A percentile compares a stretch with the other conserved stretches of the same genome.
Conservation (phyloP, 2,329 filamentous ascomycete species). For the Thermoascus crustaceus region DNA sequence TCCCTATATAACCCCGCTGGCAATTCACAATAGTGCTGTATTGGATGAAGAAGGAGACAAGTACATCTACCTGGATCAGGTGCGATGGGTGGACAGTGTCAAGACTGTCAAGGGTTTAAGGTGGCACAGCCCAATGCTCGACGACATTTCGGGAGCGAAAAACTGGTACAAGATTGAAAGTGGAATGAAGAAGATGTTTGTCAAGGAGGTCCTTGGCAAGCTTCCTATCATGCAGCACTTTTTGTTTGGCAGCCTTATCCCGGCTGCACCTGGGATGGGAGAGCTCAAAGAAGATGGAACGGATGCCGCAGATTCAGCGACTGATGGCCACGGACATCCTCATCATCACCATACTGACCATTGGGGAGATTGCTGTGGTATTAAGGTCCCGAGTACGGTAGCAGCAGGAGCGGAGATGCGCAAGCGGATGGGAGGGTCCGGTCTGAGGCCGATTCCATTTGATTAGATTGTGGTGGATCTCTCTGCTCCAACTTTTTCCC, state of each 20-base stretch:
- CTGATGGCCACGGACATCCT: constrained; percentile 62
- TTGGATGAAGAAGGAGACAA: constrained; percentile 78
- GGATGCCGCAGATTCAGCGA: constrained; percentile 50
- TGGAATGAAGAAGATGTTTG: constrained; percentile 96
- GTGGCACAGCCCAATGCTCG: constrained; percentile 97
- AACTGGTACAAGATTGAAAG: constrained; percentile 87
- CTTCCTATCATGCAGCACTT: constrained; percentile 99
- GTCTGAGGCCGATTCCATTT: constrained; percentile 53
- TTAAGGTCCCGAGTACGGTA: constrained; percentile 90
- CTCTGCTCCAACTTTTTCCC: not conserved
- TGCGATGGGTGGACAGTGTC: constrained; percentile 88
- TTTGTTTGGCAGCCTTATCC: constrained; percentile 77
- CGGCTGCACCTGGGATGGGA: constrained; percentile 71
- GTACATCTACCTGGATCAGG: constrained; percentile 86
- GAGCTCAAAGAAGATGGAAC: constrained; percentile 39
- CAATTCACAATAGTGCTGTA: constrained; percentile 79
- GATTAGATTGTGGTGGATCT: constrained; percentile 22
- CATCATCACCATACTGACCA: constrained; percentile 47
- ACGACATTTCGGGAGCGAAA: constrained; percentile 87
- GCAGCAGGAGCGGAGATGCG: constrained; percentile 83
- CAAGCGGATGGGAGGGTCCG: constrained; percentile 58
- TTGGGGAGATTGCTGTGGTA: constrained; percentile 97
- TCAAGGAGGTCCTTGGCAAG: constrained; percentile 85
- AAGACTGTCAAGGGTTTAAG: constrained; percentile 91
- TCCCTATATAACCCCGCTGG: constrained; percentile 66